phyloP scores from a whole-genome alignment of 306 rosid genomes.

The Fagus sylvatica region DNA sequence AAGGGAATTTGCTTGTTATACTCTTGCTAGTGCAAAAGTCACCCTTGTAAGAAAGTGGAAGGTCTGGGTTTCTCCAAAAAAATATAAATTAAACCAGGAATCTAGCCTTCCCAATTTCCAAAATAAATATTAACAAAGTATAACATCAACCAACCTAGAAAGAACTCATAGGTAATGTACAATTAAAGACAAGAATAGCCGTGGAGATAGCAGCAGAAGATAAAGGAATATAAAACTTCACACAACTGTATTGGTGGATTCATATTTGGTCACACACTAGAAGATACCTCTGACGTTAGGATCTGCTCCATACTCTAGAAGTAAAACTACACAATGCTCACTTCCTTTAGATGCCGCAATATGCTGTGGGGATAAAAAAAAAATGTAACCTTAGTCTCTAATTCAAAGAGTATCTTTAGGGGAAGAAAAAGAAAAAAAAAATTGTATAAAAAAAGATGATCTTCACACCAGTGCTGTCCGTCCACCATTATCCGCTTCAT shows the following conservation, averaged over 20 bases:
- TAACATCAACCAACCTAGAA: neutral
- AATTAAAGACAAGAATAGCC: neutral
- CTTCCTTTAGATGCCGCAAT: constrained; percentile 65
- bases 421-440: neutral
- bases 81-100: neutral
- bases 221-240: neutral
- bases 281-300: constrained; percentile 60
- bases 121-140: neutral
- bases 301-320: constrained; percentile 57
- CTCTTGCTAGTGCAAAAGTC: neutral
- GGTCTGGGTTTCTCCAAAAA: neutral
- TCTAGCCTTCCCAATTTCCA: neutral
- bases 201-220: neutral
- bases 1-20: neutral
- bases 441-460: neutral
- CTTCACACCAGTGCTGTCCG: constrained; percentile 60
- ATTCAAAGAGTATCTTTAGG: neutral
- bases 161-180: neutral
- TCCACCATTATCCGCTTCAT: constrained; percentile 55
- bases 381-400: neutral
- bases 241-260: neutral
- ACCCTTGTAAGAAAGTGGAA: neutral
- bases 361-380: constrained; percentile 47
- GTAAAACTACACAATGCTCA: constrained; percentile 47
- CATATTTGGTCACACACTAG: neutral